A percentile compares a stretch with the other conserved stretches of the same genome.
Evolutionary conservation across 1,284 basidiomycete species (phyloP).

Genomic region (Cryptococcus amylolentus): DNA sequence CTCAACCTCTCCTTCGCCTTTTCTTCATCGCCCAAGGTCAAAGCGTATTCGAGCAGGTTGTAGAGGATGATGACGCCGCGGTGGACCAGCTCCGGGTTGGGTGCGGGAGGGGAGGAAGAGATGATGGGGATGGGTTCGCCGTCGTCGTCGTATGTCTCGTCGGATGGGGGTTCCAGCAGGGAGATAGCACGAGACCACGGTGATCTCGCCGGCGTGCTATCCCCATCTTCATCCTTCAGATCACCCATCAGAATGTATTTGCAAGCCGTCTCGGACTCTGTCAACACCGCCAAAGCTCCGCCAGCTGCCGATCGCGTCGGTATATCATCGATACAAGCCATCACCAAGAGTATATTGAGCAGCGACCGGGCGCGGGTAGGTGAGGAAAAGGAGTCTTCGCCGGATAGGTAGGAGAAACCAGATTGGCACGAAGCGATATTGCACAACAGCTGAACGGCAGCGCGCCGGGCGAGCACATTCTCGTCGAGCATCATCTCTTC

Average conservation of each 20-base stretch:
- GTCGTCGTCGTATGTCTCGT: constrained; percentile 24
- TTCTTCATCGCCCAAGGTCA: constrained; percentile 1
- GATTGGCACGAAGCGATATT: constrained; percentile 77
- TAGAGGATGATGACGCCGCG: constrained; percentile 67
- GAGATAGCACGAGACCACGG: constrained; percentile 46
- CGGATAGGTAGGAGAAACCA: constrained; percentile 58
- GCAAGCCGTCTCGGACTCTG: constrained; percentile 61
- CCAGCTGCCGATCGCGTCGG: constrained; percentile 78
- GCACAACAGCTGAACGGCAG: constrained; percentile 87
- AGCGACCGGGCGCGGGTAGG: constrained; percentile 57
- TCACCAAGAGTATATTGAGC: constrained; percentile 74
- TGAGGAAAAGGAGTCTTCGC: constrained; percentile 31
- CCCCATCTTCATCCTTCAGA: constrained; percentile 28
- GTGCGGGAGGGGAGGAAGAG: constrained; percentile 19
- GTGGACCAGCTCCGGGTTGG: constrained; percentile 60
- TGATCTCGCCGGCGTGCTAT: constrained; percentile 4
- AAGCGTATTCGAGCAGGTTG: constrained; percentile 56
- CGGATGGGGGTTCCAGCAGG: constrained; percentile 37
- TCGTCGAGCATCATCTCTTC: constrained; percentile 83
- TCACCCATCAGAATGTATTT: constrained; percentile 54
- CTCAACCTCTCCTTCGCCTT: constrained; percentile 6
- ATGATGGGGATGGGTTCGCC: constrained; percentile 38
- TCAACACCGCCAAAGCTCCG: constrained; percentile 77
- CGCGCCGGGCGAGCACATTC: constrained; percentile 74
- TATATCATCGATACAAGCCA: constrained; percentile 77